phyloP scores from a whole-genome alignment of 2,329 filamentous ascomycete genomes.

The Thelonectria blattea region DNA sequence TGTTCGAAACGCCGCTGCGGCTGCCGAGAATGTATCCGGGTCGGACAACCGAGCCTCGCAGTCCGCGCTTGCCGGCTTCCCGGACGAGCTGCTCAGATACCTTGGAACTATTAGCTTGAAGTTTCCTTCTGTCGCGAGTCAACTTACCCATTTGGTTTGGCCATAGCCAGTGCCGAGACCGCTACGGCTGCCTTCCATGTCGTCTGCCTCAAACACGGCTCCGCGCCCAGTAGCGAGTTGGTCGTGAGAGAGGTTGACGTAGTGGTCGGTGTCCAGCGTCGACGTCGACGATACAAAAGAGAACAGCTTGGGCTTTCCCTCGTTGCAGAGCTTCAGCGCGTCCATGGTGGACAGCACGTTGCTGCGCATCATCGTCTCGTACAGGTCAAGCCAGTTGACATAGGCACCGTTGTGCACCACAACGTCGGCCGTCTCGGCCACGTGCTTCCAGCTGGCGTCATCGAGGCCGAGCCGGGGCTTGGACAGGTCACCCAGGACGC shows the following conservation, averaged over 20 bases:
- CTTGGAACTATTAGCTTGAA: conserved; percentile 11
- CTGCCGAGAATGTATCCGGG: conserved; percentile 87
- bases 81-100: conserved; percentile 68
- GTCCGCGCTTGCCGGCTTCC: conserved; percentile 78
- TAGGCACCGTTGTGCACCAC: conserved; percentile 83
- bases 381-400: conserved; percentile 83
- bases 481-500: conserved; percentile 75
- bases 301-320: conserved; percentile 79
- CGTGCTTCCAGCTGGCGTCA: conserved; percentile 66
- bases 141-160: conserved; percentile 83
- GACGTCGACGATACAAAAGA: conserved; percentile 78
- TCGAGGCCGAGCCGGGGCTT: conserved; percentile 76
- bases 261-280: conserved; percentile 81
- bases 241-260: conserved; percentile 71
- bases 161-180: conserved; percentile 88
- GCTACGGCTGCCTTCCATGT: conserved; percentile 75
- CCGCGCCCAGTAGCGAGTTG: conserved; percentile 59
- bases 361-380: conserved; percentile 70
- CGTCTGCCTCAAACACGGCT: conserved; percentile 77
- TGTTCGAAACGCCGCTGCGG: conserved; percentile 74
- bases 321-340: conserved; percentile 74
- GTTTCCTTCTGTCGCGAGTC: background rate
- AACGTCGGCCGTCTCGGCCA: conserved; percentile 72
- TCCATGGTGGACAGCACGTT: conserved; percentile 86
- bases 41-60: conserved; percentile 80